Base-by-base conservation (phyloP, 2,329 filamentous ascomycete genomes). In the Dothideomycetes sp. region DNA sequence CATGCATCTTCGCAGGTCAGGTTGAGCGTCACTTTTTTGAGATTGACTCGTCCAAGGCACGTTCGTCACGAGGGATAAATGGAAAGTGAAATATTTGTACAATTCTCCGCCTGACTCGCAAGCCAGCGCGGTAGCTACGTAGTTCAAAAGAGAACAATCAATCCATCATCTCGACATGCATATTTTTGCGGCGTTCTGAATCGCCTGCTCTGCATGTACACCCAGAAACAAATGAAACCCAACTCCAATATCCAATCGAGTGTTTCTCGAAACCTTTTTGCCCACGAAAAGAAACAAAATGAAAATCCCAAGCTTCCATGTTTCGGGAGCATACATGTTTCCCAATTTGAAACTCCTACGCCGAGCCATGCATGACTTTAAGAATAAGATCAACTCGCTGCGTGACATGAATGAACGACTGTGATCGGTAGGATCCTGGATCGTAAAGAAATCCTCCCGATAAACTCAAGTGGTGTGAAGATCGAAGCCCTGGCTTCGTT, bases 401-500 rank as follows among this genome's bases (percentile, higher is more conserved):
- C 40, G 40, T 42, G 27, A 40, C 37, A 25, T 42, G 10, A 36
- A 32, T 9, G n/a, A 32, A 42, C 24, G 31, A 42, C 22, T 30
- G 32, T 36, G 24, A 19, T 35, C 32, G 7, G 40, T 13, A 16
- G 27, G 32, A 31, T 25, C 24, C 24, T 42, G 15, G 27, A 30
- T 42, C 40, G 27, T 42, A 30, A 42, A 36, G 25, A 42, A 16
- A 20, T 34, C 32, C 32, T 23, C 40, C 31, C 25, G n/a, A 36
- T 19, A 19, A 19, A 12, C 23, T 34, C 33, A 35, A 13, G 40
- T 36, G 18, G 32, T 42, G 32, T 42, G 38, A 18, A 33, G 31
- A 15, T 42, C 32, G 33, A 45, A 45, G n/a, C 30, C 40, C 32
- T 48, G 43, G 37, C 57, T 57, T 49, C 56, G 59, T 46, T 57